These are phyloP conservation scores for Apiospora malaysiana DNA, from an alignment of 2,329 filamentous ascomycete genomes.

Conservation along the genomic window DNA sequence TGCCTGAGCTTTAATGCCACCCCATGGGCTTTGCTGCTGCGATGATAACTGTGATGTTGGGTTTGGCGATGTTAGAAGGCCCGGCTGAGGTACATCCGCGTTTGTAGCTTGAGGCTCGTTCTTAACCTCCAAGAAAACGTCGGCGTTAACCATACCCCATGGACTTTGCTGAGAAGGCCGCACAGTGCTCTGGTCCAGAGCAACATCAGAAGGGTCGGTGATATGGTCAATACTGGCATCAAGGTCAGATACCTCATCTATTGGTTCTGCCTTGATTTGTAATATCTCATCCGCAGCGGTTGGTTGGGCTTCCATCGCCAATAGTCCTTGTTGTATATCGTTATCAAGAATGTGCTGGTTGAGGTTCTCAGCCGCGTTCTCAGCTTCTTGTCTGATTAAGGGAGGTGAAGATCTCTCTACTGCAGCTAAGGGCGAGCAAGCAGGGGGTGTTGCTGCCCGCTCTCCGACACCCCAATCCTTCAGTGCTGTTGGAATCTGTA, in stretches of 20 bases:
- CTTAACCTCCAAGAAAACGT: neutral
- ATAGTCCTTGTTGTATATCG: neutral
- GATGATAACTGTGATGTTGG: neutral
- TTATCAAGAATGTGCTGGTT: neutral
- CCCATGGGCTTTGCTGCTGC: conserved; percentile 7
- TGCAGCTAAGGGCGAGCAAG: conserved; percentile 3
- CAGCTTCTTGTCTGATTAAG: conserved; percentile 6
- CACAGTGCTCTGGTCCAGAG: neutral
- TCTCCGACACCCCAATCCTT: conserved; percentile 26
- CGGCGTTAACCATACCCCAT: neutral
- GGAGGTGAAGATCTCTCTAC: conserved; percentile 11
- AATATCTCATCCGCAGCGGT: neutral
- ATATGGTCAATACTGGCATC: neutral
- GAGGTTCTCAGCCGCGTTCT: neutral
- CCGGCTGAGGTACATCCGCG: neutral
- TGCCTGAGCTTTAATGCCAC: neutral
- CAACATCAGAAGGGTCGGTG: neutral
- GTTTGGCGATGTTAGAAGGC: neutral
- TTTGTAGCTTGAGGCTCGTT: neutral
- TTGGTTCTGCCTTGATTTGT: neutral
- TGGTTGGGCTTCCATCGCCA: neutral
- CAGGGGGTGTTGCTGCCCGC: conserved; percentile 10
- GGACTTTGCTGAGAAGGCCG: conserved; percentile 9
- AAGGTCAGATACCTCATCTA: neutral
- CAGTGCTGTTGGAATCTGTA: conserved; percentile 28